Evolutionary conservation across 2,329 filamentous ascomycete genomes (phyloP), one percentile per base, ranked within the genome.

Genomic region (Neofusicoccum laricinum): DNA sequence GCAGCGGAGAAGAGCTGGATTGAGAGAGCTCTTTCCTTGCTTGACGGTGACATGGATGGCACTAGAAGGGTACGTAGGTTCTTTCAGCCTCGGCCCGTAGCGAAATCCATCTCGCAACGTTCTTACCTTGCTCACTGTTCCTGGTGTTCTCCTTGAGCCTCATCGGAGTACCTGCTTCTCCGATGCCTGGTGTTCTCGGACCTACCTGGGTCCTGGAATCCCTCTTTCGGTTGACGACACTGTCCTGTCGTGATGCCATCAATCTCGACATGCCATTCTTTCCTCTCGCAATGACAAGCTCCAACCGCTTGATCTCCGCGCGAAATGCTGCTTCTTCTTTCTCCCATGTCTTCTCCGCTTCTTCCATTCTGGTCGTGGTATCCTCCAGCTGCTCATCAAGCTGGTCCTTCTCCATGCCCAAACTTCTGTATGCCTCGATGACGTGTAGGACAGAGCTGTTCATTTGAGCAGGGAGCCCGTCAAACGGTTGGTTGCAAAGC

Each of bases 281-380:
- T 7, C 78, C 75, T 55, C 74, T 75, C 2, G 77, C 76, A 64
- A 82, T 79, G 30, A 81, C 66, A 3, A 81, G 65, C 67, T 81
- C 80, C 14, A 82, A 71, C 8, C 43, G 53, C 50, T 45, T 67
- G 48, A 38, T 53, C 19, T 64, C 63, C 11, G 30, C 41, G 19
- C 57, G 57, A 19, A 36, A 61, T 8, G 38, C 45, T 4, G 12
- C 36, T n/a, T 45, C 41, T 38, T 64, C 53, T 8, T 21, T 36
- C 11, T 58, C 50, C 17, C 41, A 25, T 25, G 4, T 48, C 14
- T 40, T 63, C 17, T 55, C 38, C 15, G 30, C 41, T 17, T 55
- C 49, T 30, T 25, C 48, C 14, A 63, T 2, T 17, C n/a, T 63
- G 17, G 21, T 46, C 10, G n/a, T 15, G 11, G 36, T 21, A 6